Percentiles rank a stretch among this genome's conserved stretches.
Conservation (phyloP, 1,139 yeast genomes). For the Candida dubliniensis region DNA sequence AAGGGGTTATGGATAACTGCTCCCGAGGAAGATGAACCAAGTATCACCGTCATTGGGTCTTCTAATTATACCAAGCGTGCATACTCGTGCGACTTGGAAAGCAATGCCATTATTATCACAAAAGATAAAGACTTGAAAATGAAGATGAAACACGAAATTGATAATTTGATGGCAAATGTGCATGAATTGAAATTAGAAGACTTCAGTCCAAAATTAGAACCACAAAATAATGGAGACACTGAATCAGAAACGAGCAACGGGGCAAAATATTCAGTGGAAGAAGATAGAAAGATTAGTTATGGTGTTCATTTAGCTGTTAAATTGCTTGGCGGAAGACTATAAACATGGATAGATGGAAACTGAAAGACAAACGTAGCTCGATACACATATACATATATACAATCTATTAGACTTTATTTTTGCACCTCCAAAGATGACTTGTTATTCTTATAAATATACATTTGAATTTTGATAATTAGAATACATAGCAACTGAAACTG, state of each 20-base stretch:
- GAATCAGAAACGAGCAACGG: constrained; percentile 16
- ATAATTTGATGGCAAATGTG: constrained; percentile 57
- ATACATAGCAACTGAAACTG: constrained; percentile 8
- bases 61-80: constrained; percentile 93
- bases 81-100: constrained; percentile 82
- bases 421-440: constrained; percentile 8
- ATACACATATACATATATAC: not conserved
- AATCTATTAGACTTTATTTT: not conserved
- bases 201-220: constrained; percentile 44
- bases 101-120: constrained; percentile 79
- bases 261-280: constrained; percentile 39
- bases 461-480: constrained; percentile 13
- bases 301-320: constrained; percentile 67
- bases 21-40: constrained; percentile 59
- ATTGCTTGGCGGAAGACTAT: constrained; percentile 65
- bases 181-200: constrained; percentile 53
- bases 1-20: constrained; percentile 88
- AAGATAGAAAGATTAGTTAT: constrained; percentile 57
- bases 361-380: not conserved
- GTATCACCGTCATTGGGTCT: constrained; percentile 82
- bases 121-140: constrained; percentile 58
- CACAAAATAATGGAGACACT: constrained; percentile 15
- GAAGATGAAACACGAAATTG: constrained; percentile 62
- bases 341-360: constrained; percentile 11
- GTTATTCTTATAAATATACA: constrained; percentile 13